A percentile compares a stretch with the other conserved stretches of the same genome.
Evolutionary conservation across 2,329 filamentous ascomycete species (phyloP).

Genomic region (Rhexocercosporidium sp.): DNA sequence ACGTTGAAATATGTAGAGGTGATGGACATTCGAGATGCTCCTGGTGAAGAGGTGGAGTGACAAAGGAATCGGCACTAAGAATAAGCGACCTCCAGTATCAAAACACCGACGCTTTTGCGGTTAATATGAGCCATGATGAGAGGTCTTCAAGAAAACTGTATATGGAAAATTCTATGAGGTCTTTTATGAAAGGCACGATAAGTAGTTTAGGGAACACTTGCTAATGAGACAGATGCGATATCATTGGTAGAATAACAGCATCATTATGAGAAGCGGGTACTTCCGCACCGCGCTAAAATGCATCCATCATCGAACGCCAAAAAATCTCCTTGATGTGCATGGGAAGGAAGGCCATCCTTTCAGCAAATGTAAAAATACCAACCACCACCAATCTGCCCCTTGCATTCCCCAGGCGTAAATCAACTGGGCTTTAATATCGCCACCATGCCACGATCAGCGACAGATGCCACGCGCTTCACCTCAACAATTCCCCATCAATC

Average conservation of each 20-base stretch:
- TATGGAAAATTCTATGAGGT: too few relatives aligned
- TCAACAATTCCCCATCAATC: slow-evolving; percentile 67
- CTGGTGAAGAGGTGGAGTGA: neutral
- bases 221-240: neutral
- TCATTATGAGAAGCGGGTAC: slow-evolving; percentile 19
- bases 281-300: slow-evolving; percentile 32
- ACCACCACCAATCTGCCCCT: slow-evolving; percentile 12
- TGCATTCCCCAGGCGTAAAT: neutral
- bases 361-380: slow-evolving; percentile 31
- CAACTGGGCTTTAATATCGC: slow-evolving; percentile 1
- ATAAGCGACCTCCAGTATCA: neutral
- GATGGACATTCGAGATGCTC: too few relatives aligned
- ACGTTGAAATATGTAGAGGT: too few relatives aligned
- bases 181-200: too few relatives aligned
- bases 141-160: neutral
- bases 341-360: too few relatives aligned
- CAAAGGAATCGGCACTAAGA: slow-evolving; percentile 1
- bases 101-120: neutral
- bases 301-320: slow-evolving; percentile 29
- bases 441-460: slow-evolving; percentile 67
- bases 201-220: neutral
- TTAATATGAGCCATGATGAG: neutral
- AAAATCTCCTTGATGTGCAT: slow-evolving; percentile 34
- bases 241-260: neutral
- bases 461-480: slow-evolving; percentile 81